phyloP scores from a whole-genome alignment of 192 early-diverging fungal species.

The Entophlyctis luteolus region DNA sequence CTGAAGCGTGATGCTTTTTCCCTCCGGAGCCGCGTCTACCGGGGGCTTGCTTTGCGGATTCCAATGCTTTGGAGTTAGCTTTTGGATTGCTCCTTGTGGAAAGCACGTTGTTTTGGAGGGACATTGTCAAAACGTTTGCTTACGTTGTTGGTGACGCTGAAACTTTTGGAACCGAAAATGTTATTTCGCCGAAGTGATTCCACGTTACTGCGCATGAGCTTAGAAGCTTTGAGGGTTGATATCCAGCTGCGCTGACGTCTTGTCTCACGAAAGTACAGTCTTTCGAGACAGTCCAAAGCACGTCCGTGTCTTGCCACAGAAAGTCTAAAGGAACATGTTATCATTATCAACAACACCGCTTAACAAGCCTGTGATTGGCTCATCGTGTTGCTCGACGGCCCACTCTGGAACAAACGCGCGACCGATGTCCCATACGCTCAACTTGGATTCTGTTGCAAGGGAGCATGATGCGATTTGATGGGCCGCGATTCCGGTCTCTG shows the following conservation, averaged over 20 bases:
- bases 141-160: too few relatives aligned
- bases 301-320: conserved; percentile 59
- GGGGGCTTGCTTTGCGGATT: too few relatives aligned
- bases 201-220: conserved; percentile 53
- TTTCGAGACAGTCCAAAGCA: conserved; percentile 70
- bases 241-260: conserved; percentile 45
- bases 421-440: conserved; percentile 73
- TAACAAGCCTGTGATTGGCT: conserved; percentile 58
- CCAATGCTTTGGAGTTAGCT: too few relatives aligned
- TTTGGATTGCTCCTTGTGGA: too few relatives aligned
- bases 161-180: too few relatives aligned
- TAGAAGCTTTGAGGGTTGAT: conserved; percentile 46
- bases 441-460: conserved; percentile 54
- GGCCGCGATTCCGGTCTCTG: background rate
- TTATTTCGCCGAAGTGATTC: conserved; percentile 54
- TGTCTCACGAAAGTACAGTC: conserved; percentile 70
- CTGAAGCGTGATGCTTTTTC: too few relatives aligned
- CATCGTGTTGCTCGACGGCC: conserved; percentile 66
- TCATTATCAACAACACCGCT: background rate
- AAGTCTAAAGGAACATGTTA: conserved; percentile 48
- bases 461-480: conserved; percentile 68
- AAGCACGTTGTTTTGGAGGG: too few relatives aligned
- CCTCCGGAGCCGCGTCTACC: too few relatives aligned
- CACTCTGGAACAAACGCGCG: conserved; percentile 65
- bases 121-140: too few relatives aligned